These are phyloP conservation scores for Cordia subcordata DNA, from an alignment of 257 asterid species.

Conservation along the genomic window DNA sequence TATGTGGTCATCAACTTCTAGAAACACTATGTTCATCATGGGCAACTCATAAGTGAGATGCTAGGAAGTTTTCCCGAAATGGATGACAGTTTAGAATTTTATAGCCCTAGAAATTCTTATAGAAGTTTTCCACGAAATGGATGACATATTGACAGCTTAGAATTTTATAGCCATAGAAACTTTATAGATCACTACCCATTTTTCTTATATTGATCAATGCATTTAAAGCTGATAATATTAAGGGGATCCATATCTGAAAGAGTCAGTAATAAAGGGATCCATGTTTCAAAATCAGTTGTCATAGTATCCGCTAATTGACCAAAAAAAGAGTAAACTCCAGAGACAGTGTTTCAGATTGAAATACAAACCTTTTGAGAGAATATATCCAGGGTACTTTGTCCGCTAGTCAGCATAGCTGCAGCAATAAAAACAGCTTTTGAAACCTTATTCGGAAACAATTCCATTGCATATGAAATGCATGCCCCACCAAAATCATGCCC, in stretches of 20 bases:
- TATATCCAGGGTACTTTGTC: conserved; percentile 85
- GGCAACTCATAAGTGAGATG: too few species aligned
- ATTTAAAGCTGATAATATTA: too few species aligned
- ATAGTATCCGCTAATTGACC: neutral
- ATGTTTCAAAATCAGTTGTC: neutral
- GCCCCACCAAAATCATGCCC: conserved; percentile 99
- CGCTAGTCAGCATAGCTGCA: conserved; percentile 86
- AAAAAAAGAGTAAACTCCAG: neutral
- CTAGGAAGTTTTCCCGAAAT: too few species aligned
- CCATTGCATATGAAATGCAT: conserved; percentile 88
- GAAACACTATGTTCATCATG: too few species aligned
- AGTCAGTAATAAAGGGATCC: neutral
- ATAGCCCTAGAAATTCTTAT: too few species aligned
- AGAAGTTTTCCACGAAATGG: too few species aligned
- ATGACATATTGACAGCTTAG: neutral
- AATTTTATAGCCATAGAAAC: too few species aligned
- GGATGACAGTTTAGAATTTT: neutral
- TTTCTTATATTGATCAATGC: too few species aligned
- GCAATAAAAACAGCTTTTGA: conserved; percentile 85
- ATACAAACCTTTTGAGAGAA: conserved; percentile 70
- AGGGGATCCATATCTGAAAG: neutral
- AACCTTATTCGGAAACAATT: conserved; percentile 59
- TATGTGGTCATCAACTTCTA: too few species aligned
- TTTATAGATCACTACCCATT: too few species aligned
- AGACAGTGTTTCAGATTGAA: neutral